Base-by-base conservation (phyloP, 495 filamentous ascomycete genomes). In the Lepraria neglecta region DNA sequence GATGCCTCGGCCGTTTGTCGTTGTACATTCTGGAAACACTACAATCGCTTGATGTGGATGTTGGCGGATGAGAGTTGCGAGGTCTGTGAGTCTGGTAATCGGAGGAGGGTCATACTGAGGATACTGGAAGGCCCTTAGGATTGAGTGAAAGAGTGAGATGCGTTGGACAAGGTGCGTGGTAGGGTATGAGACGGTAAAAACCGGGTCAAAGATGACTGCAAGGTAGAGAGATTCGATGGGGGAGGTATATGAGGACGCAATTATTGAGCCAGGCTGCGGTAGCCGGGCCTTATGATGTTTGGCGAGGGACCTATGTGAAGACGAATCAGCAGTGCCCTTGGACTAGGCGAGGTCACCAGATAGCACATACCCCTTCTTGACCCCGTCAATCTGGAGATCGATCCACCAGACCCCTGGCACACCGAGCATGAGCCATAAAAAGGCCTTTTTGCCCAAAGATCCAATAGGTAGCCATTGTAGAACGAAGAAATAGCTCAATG, bases 381-480 rank as follows among this genome's bases (percentile, higher is more conserved):
- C 94, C 35, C 92, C 91, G 70, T 97, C 94, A 46, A 99, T 87
- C 67, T 97, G 92, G 1, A 99, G 78, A 73, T 97, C 94, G 54
- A 96, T 87, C 92, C 92, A 97, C 92, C 94, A 97, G 43, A 97
- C 86, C 21, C 92, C 92, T 0, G 91, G 89, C 27, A 91, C 86
- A 35, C 84, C 86, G 19, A 99, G 79, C 47, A 97, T 82, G 51
- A 83, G 78, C 92, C 95, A 97, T 33, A 97, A 70, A 44, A 86
- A 79, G 17, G 90, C 84, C 72, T 96, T 97, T 69, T 90, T 89
- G 14, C 79, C 73, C 42, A 90, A 70, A 11, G 83, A 84, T 1
- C 89, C 90, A n/a, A 96, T 83, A 0, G 91, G 92, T 3, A 97
- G 81, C 82, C 85, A 90, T 76, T 91, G 88, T 46, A 97, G 77